phyloP scores from a whole-genome alignment of 2,329 filamentous ascomycete genomes.

The Diaporthe vaccinii region DNA sequence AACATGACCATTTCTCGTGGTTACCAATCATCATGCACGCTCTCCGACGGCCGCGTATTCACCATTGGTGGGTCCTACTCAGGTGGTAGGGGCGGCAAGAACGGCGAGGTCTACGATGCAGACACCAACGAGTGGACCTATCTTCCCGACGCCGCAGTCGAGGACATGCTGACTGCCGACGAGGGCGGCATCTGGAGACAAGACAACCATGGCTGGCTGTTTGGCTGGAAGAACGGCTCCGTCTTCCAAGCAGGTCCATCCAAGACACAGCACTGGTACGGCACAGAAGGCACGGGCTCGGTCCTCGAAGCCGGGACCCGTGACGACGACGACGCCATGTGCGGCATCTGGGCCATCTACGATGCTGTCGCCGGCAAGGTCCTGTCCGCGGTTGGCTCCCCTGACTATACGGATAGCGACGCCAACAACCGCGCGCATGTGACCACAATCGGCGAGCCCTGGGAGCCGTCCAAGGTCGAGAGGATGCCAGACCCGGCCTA shows the following conservation, averaged over 20 bases:
- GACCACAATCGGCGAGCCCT: slow-evolving; percentile 33
- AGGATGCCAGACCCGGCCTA: slow-evolving; percentile 53
- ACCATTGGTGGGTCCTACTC: slow-evolving; percentile 69
- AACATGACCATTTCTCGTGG: slow-evolving; percentile 63
- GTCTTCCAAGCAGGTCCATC: slow-evolving; percentile 68
- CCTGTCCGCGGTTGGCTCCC: slow-evolving; percentile 63
- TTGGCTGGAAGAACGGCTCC: slow-evolving; percentile 59
- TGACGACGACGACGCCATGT: slow-evolving; percentile 63
- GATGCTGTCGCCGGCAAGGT: slow-evolving; percentile 71
- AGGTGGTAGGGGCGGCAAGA: slow-evolving; percentile 63
- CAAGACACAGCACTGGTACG: slow-evolving; percentile 70
- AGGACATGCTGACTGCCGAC: slow-evolving; percentile 65
- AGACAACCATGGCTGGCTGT: slow-evolving; percentile 69
- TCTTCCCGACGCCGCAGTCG: slow-evolving; percentile 57
- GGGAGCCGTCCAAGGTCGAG: slow-evolving; percentile 46
- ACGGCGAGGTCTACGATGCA: slow-evolving; percentile 68
- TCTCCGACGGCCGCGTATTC: slow-evolving; percentile 68
- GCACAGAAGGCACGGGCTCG: slow-evolving; percentile 57
- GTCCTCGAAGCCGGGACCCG: slow-evolving; percentile 58
- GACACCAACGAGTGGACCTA: slow-evolving; percentile 60
- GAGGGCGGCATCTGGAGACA: slow-evolving; percentile 55
- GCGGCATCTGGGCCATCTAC: slow-evolving; percentile 69
- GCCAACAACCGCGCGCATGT: slow-evolving; percentile 56
- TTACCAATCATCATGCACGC: slow-evolving; percentile 65
- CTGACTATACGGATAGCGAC: slow-evolving; percentile 58